Evolutionary conservation across 768 basidiomycete genomes (phyloP).

Genomic region (Macrolepiota fuliginosa): DNA sequence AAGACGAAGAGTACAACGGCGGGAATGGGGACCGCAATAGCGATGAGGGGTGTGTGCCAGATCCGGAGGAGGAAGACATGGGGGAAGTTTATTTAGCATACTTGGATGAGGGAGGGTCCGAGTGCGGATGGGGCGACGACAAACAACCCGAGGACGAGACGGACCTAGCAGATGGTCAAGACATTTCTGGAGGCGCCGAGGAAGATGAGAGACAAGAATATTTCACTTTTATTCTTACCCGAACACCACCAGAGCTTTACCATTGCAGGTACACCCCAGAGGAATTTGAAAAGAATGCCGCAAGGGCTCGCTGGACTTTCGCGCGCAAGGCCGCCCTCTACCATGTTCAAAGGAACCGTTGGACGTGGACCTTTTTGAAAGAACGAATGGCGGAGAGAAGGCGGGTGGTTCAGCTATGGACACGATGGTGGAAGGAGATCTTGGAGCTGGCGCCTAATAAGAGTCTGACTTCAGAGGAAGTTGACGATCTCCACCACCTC

Average conservation of each 20-base stretch:
- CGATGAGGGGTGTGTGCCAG: not conserved
- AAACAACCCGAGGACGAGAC: not conserved
- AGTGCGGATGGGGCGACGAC: too few species aligned
- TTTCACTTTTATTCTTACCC: conserved; percentile 23
- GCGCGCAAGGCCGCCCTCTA: conserved; percentile 29
- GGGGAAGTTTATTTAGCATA: too few species aligned
- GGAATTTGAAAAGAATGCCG: conserved; percentile 26
- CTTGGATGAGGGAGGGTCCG: too few species aligned
- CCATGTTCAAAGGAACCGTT: conserved; percentile 27
- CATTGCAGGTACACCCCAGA: conserved; percentile 26
- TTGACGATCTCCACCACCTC: not conserved
- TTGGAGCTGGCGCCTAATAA: not conserved
- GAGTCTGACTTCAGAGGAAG: not conserved
- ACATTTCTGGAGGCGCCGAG: not conserved
- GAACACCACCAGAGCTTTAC: conserved; percentile 28
- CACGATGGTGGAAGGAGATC: not conserved
- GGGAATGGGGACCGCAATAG: not conserved
- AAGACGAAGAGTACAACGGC: not conserved
- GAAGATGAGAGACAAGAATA: conserved; percentile 6
- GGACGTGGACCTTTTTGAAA: conserved; percentile 15
- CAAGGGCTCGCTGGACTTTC: conserved; percentile 32
- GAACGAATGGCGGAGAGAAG: not conserved
- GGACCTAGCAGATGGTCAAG: too few species aligned
- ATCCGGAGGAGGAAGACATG: not conserved
- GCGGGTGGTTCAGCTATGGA: not conserved